Evolutionary conservation across 805 yeast genomes (phyloP).

Genomic region (Starmerella geochares): DNA sequence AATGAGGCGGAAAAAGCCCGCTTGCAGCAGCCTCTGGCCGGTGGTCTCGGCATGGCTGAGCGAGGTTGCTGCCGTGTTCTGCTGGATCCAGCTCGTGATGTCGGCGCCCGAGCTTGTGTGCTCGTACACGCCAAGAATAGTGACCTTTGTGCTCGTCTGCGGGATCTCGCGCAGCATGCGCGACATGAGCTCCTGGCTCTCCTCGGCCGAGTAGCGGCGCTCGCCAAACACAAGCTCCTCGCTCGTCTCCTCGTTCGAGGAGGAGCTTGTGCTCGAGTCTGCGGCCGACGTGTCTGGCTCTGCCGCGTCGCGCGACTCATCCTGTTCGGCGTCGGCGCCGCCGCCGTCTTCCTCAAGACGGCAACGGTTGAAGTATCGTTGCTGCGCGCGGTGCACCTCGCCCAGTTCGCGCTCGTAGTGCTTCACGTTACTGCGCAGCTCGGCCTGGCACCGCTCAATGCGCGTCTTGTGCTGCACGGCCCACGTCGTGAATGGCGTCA

Average conservation of each 20-base stretch:
- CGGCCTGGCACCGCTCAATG: slow-evolving; percentile 49
- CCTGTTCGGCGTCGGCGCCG: neutral
- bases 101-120: slow-evolving; percentile 52
- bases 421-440: slow-evolving; percentile 42
- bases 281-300: slow-evolving; percentile 2
- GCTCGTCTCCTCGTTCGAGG: slow-evolving; percentile 11
- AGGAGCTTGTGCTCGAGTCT: neutral
- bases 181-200: slow-evolving; percentile 36
- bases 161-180: slow-evolving; percentile 43
- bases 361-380: slow-evolving; percentile 67
- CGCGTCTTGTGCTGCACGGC: slow-evolving; percentile 60
- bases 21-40: slow-evolving; percentile 59
- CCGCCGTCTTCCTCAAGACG: slow-evolving; percentile 51
- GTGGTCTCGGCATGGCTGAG: slow-evolving; percentile 55
- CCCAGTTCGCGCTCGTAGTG: slow-evolving; percentile 41
- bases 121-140: slow-evolving; percentile 59
- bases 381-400: slow-evolving; percentile 49
- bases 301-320: neutral
- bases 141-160: slow-evolving; percentile 45
- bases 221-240: slow-evolving; percentile 30
- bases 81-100: slow-evolving; percentile 51
- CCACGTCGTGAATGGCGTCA: slow-evolving; percentile 67
- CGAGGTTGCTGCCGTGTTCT: slow-evolving; percentile 37
- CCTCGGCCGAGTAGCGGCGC: slow-evolving; percentile 32
- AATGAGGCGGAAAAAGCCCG: slow-evolving; percentile 52